Conservation (phyloP, 2,329 filamentous ascomycete genomes). For the Exserohilum rostratum region DNA sequence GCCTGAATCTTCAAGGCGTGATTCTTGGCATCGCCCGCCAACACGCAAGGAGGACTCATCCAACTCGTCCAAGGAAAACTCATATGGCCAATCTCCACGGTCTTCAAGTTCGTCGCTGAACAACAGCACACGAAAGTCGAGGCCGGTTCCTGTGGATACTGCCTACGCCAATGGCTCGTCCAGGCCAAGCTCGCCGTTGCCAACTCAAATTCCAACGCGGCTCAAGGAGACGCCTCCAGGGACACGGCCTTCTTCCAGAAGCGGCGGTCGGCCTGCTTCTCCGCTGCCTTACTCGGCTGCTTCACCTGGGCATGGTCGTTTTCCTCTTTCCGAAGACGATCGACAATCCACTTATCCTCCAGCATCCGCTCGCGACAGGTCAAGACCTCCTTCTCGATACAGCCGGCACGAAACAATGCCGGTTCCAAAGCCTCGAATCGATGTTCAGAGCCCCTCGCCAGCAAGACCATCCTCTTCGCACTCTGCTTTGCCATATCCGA, state of each 20-base stretch:
- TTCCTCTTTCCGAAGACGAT: constrained; percentile 32
- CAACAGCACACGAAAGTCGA: constrained; percentile 21
- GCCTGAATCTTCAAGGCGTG: constrained; percentile 23
- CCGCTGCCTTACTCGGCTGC: constrained; percentile 33
- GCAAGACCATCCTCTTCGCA: constrained; percentile 31
- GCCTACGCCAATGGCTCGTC: constrained; percentile 21
- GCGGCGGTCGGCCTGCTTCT: constrained; percentile 32
- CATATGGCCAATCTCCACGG: constrained; percentile 36
- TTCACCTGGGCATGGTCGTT: constrained; percentile 26
- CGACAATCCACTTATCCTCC: constrained; percentile 43
- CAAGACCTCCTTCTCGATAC: constrained; percentile 37
- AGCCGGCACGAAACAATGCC: constrained; percentile 40
- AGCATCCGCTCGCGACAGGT: constrained; percentile 24
- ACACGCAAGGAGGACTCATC: constrained; percentile 28
- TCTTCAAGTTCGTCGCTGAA: constrained; percentile 42
- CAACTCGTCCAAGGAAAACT: constrained; percentile 34
- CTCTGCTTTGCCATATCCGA: constrained; percentile 52
- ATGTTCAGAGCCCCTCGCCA: constrained; percentile 42
- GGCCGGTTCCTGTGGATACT: constrained; percentile 28
- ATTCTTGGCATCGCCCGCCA: constrained; percentile 21
- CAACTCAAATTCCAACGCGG: constrained; percentile 36
- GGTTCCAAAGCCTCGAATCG: constrained; percentile 38
- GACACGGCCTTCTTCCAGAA: constrained; percentile 39
- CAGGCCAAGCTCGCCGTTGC: constrained; percentile 38
- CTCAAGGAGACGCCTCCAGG: constrained; percentile 29